phyloP scores from a whole-genome alignment of 768 basidiomycete genomes.

The Fomitopsis pulvina region DNA sequence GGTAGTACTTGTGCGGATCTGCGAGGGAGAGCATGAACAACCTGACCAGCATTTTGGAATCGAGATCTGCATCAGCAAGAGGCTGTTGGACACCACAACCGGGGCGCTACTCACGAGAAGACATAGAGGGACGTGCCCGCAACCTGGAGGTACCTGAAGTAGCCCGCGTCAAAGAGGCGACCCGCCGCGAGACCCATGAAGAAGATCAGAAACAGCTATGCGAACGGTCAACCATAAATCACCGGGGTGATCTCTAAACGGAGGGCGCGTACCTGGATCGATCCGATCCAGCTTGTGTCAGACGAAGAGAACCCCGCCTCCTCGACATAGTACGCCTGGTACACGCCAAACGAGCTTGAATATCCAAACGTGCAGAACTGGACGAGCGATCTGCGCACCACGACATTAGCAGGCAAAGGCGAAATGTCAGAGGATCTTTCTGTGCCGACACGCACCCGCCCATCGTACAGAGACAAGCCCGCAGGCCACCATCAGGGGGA shows the following conservation, averaged over 20 bases:
- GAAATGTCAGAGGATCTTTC: too few species aligned
- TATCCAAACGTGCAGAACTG: slow-evolving; percentile 12
- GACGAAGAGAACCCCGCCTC: slow-evolving; percentile 1
- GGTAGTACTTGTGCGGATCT: slow-evolving; percentile 33
- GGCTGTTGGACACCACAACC: background rate
- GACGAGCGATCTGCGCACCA: background rate
- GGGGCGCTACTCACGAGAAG: slow-evolving; percentile 18
- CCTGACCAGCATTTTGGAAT: slow-evolving; percentile 12
- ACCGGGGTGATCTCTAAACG: background rate
- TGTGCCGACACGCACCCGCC: too few species aligned
- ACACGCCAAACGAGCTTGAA: slow-evolving; percentile 13
- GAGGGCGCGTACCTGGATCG: slow-evolving; percentile 31
- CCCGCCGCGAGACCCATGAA: slow-evolving; percentile 34
- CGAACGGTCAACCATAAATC: too few species aligned
- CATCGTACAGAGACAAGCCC: too few species aligned
- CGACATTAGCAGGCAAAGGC: too few species aligned
- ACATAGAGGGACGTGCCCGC: slow-evolving; percentile 15
- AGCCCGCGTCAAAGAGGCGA: slow-evolving; percentile 38
- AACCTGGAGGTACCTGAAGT: slow-evolving; percentile 31
- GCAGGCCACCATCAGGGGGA: too few species aligned
- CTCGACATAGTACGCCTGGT: slow-evolving; percentile 12
- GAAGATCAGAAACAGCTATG: slow-evolving; percentile 38
- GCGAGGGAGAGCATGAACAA: slow-evolving; percentile 41
- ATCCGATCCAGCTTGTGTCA: slow-evolving; percentile 40
- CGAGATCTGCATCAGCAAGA: background rate